phyloP scores from a whole-genome alignment of 768 basidiomycete species.

The Gautieria morchelliformis region DNA sequence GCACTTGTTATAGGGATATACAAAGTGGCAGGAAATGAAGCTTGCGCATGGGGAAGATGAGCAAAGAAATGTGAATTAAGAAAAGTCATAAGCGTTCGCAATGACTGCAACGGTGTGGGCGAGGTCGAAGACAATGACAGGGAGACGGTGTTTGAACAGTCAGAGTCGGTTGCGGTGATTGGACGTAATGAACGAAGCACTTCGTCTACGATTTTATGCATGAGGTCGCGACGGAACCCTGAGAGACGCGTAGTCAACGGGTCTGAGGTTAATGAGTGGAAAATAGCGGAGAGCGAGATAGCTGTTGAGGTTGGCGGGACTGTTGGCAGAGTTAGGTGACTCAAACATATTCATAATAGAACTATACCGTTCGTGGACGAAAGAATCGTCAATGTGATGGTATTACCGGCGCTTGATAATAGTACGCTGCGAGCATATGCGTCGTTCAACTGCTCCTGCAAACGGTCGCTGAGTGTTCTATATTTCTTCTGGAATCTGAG shows the following conservation, averaged over 20 bases:
- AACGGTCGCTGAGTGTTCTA: slow-evolving; percentile 42
- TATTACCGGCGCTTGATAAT: slow-evolving; percentile 19
- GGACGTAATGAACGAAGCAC: slow-evolving; percentile 44
- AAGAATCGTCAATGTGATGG: slow-evolving; percentile 40
- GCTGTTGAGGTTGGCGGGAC: slow-evolving; percentile 47
- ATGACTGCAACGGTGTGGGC: slow-evolving; percentile 39
- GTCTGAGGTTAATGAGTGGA: slow-evolving; percentile 47
- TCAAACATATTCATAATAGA: slow-evolving; percentile 15
- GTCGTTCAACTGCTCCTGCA: slow-evolving; percentile 65
- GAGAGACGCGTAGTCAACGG: slow-evolving; percentile 48
- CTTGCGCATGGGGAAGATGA: slow-evolving; percentile 38
- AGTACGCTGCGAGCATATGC: slow-evolving; percentile 53
- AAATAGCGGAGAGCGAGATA: slow-evolving; percentile 42
- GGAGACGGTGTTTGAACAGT: slow-evolving; percentile 21
- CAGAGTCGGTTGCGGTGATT: slow-evolving; percentile 28
- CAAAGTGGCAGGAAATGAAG: slow-evolving; percentile 44
- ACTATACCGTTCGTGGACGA: slow-evolving; percentile 39
- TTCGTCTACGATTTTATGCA: slow-evolving; percentile 47
- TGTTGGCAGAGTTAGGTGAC: slow-evolving; percentile 19
- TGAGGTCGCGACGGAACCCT: slow-evolving; percentile 57
- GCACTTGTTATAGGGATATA: slow-evolving; percentile 50
- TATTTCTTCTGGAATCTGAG: slow-evolving; percentile 38
- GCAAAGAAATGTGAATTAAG: slow-evolving; percentile 49
- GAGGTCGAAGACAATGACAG: slow-evolving; percentile 31
- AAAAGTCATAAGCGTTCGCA: slow-evolving; percentile 54